Percentiles rank a stretch among this genome's conserved stretches.
Evolutionary conservation across 148 eudicot genomes (phyloP).

Genomic region (Arbutus unedo): DNA sequence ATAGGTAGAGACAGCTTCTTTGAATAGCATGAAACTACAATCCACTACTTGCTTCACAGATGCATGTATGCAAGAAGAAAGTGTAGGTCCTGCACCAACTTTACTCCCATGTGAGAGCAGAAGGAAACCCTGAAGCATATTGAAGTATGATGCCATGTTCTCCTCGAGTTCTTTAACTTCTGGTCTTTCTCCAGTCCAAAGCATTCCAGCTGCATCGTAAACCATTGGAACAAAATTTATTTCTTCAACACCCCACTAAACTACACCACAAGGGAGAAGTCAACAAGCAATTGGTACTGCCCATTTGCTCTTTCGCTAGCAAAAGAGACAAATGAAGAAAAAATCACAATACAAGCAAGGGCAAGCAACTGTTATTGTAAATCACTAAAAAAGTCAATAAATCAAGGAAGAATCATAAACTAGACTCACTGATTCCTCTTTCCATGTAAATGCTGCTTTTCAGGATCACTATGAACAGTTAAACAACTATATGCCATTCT

Average conservation of each 20-base stretch:
- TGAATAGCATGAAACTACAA: slow-evolving; percentile 75
- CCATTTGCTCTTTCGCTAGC: background rate
- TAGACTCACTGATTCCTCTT: background rate
- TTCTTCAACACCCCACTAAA: background rate
- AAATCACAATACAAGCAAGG: slow-evolving; percentile 13
- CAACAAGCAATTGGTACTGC: background rate
- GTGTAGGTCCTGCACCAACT: slow-evolving; percentile 86
- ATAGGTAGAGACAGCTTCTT: slow-evolving; percentile 65
- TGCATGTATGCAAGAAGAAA: slow-evolving; percentile 60
- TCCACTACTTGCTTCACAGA: slow-evolving; percentile 75
- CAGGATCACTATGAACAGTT: background rate
- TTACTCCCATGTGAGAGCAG: slow-evolving; percentile 66
- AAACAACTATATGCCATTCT: background rate
- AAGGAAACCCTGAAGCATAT: slow-evolving; percentile 80
- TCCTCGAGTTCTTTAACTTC: slow-evolving; percentile 71
- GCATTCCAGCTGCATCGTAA: slow-evolving; percentile 74
- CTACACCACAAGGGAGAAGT: background rate
- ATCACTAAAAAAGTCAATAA: background rate
- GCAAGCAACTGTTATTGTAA: slow-evolving; percentile 1
- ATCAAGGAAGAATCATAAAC: background rate
- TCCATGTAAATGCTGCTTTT: slow-evolving; percentile 2
- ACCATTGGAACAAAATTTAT: background rate
- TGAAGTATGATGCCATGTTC: slow-evolving; percentile 80
- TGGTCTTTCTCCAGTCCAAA: slow-evolving; percentile 63
- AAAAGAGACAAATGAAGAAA: background rate